phyloP scores from a whole-genome alignment of 2,329 filamentous ascomycete genomes.

The Pseudogymnoascus sp. region DNA sequence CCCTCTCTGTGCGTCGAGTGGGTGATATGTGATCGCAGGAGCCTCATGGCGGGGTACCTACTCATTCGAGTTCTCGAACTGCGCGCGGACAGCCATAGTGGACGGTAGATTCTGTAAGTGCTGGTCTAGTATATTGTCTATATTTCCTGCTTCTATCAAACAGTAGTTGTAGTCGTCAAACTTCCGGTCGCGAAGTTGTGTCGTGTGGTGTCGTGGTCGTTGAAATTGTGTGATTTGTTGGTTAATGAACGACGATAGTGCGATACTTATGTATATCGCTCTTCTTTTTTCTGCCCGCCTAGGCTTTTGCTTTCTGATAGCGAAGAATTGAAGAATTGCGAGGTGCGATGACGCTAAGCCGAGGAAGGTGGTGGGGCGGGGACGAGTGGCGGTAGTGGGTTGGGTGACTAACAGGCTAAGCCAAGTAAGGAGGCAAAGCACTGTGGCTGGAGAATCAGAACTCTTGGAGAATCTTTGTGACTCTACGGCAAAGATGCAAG shows the following conservation, averaged over 20 bases:
- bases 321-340: neutral
- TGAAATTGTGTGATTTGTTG: neutral
- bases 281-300: neutral
- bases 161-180: neutral
- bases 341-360: neutral
- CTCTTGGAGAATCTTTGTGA: no score
- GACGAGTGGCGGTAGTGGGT: neutral
- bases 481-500: neutral
- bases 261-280: neutral
- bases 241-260: neutral
- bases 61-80: slow-evolving; percentile 91
- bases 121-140: neutral
- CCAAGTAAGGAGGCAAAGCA: no score
- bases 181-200: neutral
- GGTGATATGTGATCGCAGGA: slow-evolving; percentile 9
- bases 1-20: neutral
- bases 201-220: neutral
- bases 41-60: slow-evolving; percentile 36
- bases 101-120: neutral
- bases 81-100: slow-evolving; percentile 58
- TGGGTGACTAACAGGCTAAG: neutral
- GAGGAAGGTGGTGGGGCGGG: neutral
- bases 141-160: neutral
- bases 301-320: neutral
- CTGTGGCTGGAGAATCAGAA: neutral